phyloP scores from a whole-genome alignment of 768 basidiomycete species.

The Tylopilus sp. region DNA sequence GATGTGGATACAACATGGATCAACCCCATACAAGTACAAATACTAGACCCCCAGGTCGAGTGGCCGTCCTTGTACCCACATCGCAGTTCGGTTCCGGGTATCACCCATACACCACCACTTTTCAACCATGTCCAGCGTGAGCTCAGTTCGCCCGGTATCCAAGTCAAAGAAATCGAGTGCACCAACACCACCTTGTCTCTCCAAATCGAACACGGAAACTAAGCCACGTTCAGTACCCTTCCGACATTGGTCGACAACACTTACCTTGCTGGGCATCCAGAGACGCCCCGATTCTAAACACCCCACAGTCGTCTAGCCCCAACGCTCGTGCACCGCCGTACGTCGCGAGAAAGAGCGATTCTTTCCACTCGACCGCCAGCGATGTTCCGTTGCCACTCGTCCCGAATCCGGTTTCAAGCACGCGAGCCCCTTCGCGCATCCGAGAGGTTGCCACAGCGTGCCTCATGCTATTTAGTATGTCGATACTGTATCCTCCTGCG shows the following conservation, averaged over 20 bases:
- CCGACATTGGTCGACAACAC: slow-evolving; percentile 21
- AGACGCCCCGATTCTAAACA: slow-evolving; percentile 56
- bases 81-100: slow-evolving; percentile 52
- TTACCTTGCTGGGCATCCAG: slow-evolving; percentile 77
- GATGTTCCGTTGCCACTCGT: slow-evolving; percentile 3
- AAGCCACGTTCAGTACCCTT: neutral
- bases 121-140: slow-evolving; percentile 60
- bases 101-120: slow-evolving; percentile 92
- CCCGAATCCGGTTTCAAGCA: slow-evolving; percentile 18
- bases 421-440: slow-evolving; percentile 56
- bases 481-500: slow-evolving; percentile 80
- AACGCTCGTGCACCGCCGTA: slow-evolving; percentile 73
- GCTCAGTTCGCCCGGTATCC: slow-evolving; percentile 5
- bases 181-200: slow-evolving; percentile 47
- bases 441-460: slow-evolving; percentile 70
- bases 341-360: slow-evolving; percentile 78
- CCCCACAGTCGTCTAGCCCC: slow-evolving; percentile 49
- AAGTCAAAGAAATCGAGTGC: slow-evolving; percentile 68
- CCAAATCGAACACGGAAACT: slow-evolving; percentile 49
- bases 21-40: slow-evolving; percentile 14
- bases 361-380: slow-evolving; percentile 74
- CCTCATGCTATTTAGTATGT: slow-evolving; percentile 79
- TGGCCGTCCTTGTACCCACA: slow-evolving; percentile 76
- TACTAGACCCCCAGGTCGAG: slow-evolving; percentile 1
- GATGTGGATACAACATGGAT: neutral